phyloP scores from a whole-genome alignment of 148 eudicot genomes.

The Cornus suecica region DNA sequence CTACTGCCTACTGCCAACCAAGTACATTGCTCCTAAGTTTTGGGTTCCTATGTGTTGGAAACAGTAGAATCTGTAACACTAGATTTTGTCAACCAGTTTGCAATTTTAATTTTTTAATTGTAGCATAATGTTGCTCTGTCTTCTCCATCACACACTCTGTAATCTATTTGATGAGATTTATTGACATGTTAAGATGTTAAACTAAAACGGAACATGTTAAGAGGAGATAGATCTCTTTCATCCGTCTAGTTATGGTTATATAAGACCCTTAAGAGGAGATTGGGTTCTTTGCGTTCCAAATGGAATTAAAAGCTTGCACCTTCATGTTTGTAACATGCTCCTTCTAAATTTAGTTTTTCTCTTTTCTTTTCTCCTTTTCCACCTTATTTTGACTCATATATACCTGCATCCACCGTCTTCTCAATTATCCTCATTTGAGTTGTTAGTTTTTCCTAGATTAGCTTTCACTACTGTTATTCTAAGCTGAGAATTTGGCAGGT shows the following conservation, averaged over 20 bases:
- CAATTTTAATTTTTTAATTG: neutral
- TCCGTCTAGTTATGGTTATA: no score
- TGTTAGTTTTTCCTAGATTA: neutral
- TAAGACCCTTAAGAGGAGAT: no score
- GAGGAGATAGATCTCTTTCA: no score
- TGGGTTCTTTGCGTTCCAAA: no score
- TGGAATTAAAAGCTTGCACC: no score
- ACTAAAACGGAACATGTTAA: no score
- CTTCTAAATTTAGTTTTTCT: neutral
- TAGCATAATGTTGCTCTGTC: neutral
- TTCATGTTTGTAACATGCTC: neutral
- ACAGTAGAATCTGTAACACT: neutral
- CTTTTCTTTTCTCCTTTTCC: neutral
- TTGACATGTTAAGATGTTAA: no score
- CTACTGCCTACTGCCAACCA: neutral
- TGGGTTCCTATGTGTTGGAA: neutral
- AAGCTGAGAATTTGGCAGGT: constrained; percentile 58
- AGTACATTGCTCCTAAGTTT: neutral
- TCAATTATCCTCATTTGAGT: neutral
- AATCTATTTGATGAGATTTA: no score
- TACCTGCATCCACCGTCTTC: neutral
- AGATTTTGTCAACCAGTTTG: neutral
- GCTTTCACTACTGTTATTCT: constrained; percentile 13
- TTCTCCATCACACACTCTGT: no score
- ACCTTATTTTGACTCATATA: neutral